These are phyloP conservation scores for Euphorbia pulcherrima DNA, from an alignment of 345 rosid species.

Conservation along the genomic window DNA sequence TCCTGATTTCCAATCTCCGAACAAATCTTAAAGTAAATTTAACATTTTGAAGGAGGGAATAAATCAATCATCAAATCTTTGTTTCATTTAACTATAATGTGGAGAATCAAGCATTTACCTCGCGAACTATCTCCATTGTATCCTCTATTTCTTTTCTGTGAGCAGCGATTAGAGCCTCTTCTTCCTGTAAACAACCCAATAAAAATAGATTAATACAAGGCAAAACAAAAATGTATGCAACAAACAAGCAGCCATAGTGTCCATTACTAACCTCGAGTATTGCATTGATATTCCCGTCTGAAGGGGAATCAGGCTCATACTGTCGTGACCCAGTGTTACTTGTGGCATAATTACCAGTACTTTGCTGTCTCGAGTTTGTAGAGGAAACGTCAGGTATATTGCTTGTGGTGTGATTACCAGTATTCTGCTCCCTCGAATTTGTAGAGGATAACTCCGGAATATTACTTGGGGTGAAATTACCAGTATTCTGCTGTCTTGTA, in stretches of 20 bases:
- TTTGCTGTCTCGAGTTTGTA: slow-evolving; percentile 42
- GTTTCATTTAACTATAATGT: not conserved
- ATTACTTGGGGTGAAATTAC: not conserved
- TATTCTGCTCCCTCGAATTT: not conserved
- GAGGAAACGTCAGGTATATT: slow-evolving; percentile 44
- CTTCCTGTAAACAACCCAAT: slow-evolving; percentile 53
- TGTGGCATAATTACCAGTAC: slow-evolving; percentile 33
- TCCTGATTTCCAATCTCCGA: not conserved
- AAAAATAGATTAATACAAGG: not conserved
- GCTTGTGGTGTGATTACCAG: not conserved
- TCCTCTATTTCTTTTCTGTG: slow-evolving; percentile 99
- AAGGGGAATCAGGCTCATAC: slow-evolving; percentile 46
- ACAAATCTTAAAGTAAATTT: not conserved
- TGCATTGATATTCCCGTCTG: slow-evolving; percentile 69
- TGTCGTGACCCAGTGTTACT: slow-evolving; percentile 44
- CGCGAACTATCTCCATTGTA: slow-evolving; percentile 96
- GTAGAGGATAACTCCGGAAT: not conserved
- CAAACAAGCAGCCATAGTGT: slow-evolving; percentile 1
- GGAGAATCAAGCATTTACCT: slow-evolving; percentile 45
- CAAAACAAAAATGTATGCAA: not conserved
- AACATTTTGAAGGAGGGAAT: not conserved
- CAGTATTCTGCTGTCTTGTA: not conserved
- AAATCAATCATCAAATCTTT: not conserved
- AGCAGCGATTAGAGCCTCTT: slow-evolving; percentile 83
- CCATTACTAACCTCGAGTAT: slow-evolving; percentile 64